A percentile compares a stretch with the other conserved stretches of the same genome.
Conservation (phyloP, 306 rosid genomes). For the Malus sieversii region DNA sequence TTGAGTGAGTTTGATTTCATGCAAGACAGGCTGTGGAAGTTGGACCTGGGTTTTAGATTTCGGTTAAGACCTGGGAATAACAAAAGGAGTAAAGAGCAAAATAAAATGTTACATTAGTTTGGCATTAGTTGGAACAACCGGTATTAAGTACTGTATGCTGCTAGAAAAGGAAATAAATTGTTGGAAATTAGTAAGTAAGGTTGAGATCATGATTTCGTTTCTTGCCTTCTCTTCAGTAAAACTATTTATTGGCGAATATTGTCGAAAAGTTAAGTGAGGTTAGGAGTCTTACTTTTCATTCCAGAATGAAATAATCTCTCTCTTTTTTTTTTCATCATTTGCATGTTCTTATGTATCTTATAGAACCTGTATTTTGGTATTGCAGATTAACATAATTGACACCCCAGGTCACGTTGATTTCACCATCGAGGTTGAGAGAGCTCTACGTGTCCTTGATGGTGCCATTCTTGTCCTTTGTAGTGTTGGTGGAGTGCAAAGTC, state of each 20-base stretch:
- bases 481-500: conserved; percentile 99
- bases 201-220: background rate
- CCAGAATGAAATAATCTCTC: background rate
- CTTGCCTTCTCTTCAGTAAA: background rate
- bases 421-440: conserved; percentile 98
- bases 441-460: conserved; percentile 97
- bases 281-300: background rate
- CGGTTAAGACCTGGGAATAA: background rate
- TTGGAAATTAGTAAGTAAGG: background rate
- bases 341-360: background rate
- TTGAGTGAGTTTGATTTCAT: too few species aligned
- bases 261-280: background rate
- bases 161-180: background rate
- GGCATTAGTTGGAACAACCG: background rate
- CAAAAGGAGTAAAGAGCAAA: background rate
- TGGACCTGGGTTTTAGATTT: background rate
- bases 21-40: background rate
- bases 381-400: conserved; percentile 94
- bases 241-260: background rate
- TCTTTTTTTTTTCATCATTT: too few species aligned
- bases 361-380: conserved; percentile 4
- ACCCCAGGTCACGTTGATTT: conserved; percentile 99
- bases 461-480: conserved; percentile 98
- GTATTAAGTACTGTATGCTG: background rate
- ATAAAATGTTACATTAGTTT: background rate